Percentiles rank a stretch among this genome's conserved stretches.
Conservation (phyloP, 768 basidiomycete genomes). For the Hericium coralloides region DNA sequence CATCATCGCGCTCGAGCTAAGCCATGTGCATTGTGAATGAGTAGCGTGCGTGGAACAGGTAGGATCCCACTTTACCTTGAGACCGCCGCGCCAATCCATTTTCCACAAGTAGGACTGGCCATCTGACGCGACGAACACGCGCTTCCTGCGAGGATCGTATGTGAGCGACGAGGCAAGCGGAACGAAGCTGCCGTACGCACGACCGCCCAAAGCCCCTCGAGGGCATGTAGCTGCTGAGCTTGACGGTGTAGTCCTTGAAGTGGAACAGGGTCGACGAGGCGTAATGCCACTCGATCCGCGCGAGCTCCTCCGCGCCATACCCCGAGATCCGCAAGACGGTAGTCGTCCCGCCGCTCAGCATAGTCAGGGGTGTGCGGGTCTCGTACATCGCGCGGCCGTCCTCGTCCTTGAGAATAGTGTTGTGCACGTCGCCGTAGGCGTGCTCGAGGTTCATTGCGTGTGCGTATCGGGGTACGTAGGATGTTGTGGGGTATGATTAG, state of each 20-base stretch:
- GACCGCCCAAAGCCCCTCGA: neutral
- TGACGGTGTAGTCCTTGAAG: neutral
- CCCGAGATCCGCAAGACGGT: neutral
- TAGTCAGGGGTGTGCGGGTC: neutral
- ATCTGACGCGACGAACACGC: neutral
- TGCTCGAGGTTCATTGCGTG: neutral
- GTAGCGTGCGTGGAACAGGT: neutral
- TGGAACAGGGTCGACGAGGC: neutral
- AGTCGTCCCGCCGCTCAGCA: neutral
- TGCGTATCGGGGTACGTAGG: neutral
- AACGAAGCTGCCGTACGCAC: neutral
- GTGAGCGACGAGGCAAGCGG: neutral
- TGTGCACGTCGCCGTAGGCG: neutral
- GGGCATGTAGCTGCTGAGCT: neutral
- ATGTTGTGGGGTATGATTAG: neutral
- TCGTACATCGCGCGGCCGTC: neutral
- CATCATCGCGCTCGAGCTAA: slow-evolving; percentile 2
- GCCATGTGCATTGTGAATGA: slow-evolving; percentile 2
- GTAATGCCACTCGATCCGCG: slow-evolving; percentile 1
- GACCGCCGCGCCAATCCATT: neutral
- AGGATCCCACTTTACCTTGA: neutral
- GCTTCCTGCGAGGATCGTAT: neutral
- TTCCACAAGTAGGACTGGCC: neutral
- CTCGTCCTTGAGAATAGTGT: neutral
- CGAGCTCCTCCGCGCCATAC: neutral